A percentile compares a stretch with the other conserved stretches of the same genome.
Evolutionary conservation across 257 asterid genomes (phyloP).

Genomic region (Ligustrum vulgare): DNA sequence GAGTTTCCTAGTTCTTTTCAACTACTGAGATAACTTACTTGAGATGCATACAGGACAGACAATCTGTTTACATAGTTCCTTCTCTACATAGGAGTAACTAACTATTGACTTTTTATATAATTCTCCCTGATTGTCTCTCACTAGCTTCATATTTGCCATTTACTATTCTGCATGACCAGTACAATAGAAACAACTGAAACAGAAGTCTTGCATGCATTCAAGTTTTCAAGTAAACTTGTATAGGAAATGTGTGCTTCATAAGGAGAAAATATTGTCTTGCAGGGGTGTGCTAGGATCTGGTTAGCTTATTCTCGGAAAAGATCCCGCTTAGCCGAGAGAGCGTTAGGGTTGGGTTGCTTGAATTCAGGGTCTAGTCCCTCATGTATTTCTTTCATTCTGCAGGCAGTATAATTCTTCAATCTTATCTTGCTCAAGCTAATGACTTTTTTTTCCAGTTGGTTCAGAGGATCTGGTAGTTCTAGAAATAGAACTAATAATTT

Average conservation of each 20-base stretch:
- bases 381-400: no score
- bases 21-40: slow-evolving; percentile 4
- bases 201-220: neutral
- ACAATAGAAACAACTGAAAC: neutral
- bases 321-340: no score
- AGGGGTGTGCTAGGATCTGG: no score
- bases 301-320: no score
- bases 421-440: no score
- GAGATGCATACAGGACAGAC: slow-evolving; percentile 1
- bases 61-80: neutral
- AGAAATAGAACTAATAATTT: no score
- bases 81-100: neutral
- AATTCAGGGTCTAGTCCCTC: no score
- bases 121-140: neutral
- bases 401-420: no score
- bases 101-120: neutral
- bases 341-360: no score
- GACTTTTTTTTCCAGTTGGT: no score
- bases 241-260: neutral
- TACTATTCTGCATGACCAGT: neutral
- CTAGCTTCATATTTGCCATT: neutral
- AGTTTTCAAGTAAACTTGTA: neutral
- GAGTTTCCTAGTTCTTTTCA: neutral
- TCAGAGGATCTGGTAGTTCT: no score
- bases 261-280: neutral